Percentiles rank a stretch among this genome's conserved stretches.
Evolutionary conservation across 1,284 basidiomycete genomes (phyloP).

Genomic region (Apiotrichum siamense): DNA sequence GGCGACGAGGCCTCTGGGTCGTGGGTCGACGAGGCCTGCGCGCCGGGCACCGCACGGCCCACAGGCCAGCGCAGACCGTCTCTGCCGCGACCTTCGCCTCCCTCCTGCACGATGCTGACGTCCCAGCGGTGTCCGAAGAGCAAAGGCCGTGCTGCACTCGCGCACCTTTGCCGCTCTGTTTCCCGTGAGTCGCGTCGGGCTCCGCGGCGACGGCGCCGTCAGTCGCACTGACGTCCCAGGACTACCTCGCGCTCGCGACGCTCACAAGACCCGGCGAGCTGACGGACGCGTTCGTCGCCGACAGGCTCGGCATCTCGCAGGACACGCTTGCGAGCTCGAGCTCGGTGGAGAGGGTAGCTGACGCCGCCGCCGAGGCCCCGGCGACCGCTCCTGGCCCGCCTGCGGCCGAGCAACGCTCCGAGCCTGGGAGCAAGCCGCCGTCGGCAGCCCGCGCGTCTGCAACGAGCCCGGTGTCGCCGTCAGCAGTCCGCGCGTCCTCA

Average conservation of each 20-base stretch:
- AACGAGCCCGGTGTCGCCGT: no score
- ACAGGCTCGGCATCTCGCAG: conserved; percentile 20
- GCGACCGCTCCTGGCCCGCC: no score
- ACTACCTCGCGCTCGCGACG: conserved; percentile 39
- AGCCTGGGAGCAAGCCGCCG: no score
- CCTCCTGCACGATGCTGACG: no score
- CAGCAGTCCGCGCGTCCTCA: no score
- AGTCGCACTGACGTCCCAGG: conserved; percentile 13
- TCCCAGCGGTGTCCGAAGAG: conserved; percentile 12
- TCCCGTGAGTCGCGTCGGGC: conserved; percentile 22
- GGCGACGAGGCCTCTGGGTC: no score
- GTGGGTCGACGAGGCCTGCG: no score
- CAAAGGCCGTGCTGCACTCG: conserved; percentile 39
- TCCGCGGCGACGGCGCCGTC: neutral
- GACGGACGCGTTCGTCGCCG: conserved; percentile 28
- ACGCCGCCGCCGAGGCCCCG: neutral
- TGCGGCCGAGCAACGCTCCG: no score
- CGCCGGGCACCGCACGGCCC: no score
- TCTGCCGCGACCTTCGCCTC: neutral
- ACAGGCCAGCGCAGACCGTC: neutral
- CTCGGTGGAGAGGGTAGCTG: neutral
- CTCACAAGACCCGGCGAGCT: conserved; percentile 26
- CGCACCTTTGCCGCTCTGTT: conserved; percentile 35
- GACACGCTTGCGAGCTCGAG: neutral
- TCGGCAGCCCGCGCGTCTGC: no score